Base-by-base conservation (phyloP, 2,329 filamentous ascomycete species). In the Talaromyces funiculosus region DNA sequence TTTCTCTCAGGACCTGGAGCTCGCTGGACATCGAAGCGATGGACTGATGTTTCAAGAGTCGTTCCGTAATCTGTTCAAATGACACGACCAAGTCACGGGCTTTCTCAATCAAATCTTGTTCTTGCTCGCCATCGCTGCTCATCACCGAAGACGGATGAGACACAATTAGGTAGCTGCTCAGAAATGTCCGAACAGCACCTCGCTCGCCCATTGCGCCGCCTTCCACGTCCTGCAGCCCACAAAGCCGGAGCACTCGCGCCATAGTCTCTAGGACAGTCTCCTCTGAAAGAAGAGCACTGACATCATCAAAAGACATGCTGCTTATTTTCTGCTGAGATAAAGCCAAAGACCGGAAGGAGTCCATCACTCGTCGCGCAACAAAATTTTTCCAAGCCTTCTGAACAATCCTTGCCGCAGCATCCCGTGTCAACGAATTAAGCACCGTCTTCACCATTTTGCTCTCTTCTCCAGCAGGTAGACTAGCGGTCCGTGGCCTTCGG, bases 81-180 rank as follows among this genome's bases (percentile, higher is more conserved):
- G 75, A 78, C 14, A 78, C 74, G 9, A 87, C 75, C 12, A 87
- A 73, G 61, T 86, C 84, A 24, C 81, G 80, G 2, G 84, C 84
- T 68, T 87, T 87, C 18, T 75, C 72, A 53, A 86, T 83, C 53
- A 88, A 70, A 66, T 87, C 84, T 65, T 81, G 75, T 69, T 88
- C 85, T 65, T 86, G 84, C 59, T 85, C 81, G 35, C 85, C 84
- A 63, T 84, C 81, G 57, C 82, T 81, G 65, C 82, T 85, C 56
- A 88, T 72, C 7, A 87, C 84, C 60, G 84, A 79, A 3, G 79
- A 74, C 3, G 85, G 84, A 69, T 87, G 85, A 3, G 82, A 83
- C 18, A 85, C 74, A 57, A 88, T 84, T 53, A 88, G 75, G 69
- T 84, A 88, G 33, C 84, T 82, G 69, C 84, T 86, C 43, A 88